These are phyloP conservation scores for Chlorella sorokiniana DNA, from an alignment of 139 green algal species.

Conservation along the genomic window DNA sequence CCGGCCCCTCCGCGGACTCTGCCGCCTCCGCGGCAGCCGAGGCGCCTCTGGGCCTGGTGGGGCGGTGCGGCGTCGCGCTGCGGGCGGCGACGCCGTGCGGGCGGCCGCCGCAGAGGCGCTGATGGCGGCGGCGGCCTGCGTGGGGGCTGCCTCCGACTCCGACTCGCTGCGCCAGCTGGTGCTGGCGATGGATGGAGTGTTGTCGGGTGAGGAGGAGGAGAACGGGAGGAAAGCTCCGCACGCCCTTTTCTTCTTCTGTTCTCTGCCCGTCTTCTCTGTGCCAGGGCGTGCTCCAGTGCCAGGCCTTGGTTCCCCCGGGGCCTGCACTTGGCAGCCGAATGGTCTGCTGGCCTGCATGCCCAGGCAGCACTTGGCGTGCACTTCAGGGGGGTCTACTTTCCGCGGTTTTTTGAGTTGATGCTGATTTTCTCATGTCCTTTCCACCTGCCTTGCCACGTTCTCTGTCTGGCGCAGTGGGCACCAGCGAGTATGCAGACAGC, in stretches of 20 bases:
- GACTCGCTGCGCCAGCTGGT: constrained; percentile 39
- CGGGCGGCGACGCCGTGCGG: not conserved
- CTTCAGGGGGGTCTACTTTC: too few relatives aligned
- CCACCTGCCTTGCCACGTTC: not conserved
- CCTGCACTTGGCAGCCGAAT: too few relatives aligned
- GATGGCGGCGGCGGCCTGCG: constrained; percentile 6
- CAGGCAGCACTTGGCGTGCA: too few relatives aligned
- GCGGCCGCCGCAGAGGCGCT: constrained; percentile 11
- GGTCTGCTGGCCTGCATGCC: too few relatives aligned
- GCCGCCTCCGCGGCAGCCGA: not conserved
- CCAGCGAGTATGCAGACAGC: constrained; percentile 30
- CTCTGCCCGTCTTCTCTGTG: not conserved
- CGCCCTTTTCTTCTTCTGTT: not conserved
- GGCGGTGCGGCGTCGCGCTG: not conserved
- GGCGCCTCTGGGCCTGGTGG: constrained; percentile 12
- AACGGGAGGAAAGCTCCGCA: not conserved
- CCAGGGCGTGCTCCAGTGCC: too few relatives aligned
- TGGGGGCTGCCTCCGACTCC: constrained; percentile 17
- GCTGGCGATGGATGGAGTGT: constrained; percentile 8
- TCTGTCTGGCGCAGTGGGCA: constrained; percentile 8
- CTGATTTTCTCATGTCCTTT: not conserved
- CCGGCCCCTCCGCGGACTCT: not conserved
- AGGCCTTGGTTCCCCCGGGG: too few relatives aligned
- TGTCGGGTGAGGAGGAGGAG: constrained; percentile 1
- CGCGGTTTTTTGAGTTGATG: too few relatives aligned